phyloP scores from a whole-genome alignment of 192 early-diverging fungal species.

The Podila epigama region DNA sequence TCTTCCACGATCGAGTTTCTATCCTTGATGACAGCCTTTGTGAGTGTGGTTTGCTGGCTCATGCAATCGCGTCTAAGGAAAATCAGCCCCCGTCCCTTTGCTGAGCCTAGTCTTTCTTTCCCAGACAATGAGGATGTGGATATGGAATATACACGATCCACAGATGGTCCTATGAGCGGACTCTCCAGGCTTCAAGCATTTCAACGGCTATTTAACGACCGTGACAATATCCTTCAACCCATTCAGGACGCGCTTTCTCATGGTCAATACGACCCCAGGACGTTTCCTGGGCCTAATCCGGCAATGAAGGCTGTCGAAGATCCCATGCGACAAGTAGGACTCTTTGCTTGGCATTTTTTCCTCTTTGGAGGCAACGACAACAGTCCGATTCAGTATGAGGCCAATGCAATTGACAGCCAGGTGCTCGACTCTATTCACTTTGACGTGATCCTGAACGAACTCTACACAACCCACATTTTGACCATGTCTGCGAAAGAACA shows the following conservation, averaged over 20 bases:
- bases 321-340: constrained; percentile 5
- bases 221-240: constrained; percentile 46
- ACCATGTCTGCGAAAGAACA: constrained; percentile 56
- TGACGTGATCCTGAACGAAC: constrained; percentile 54
- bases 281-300: no score
- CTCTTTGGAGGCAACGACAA: constrained; percentile 12
- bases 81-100: background rate
- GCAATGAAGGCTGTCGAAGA: background rate
- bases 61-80: constrained; percentile 12
- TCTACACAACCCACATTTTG: constrained; percentile 61
- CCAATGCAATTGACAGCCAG: background rate
- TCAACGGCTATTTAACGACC: constrained; percentile 38
- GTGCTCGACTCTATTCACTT: constrained; percentile 6
- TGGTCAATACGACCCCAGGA: background rate
- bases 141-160: background rate
- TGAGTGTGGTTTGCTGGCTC: constrained; percentile 53
- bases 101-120: background rate
- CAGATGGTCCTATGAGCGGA: background rate
- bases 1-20: constrained; percentile 45
- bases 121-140: background rate
- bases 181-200: constrained; percentile 12
- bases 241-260: constrained; percentile 32
- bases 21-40: constrained; percentile 54
- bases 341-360: constrained; percentile 33
- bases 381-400: constrained; percentile 6